Base-by-base conservation (phyloP, 805 yeast species). In the Zygoascus tannicola region DNA sequence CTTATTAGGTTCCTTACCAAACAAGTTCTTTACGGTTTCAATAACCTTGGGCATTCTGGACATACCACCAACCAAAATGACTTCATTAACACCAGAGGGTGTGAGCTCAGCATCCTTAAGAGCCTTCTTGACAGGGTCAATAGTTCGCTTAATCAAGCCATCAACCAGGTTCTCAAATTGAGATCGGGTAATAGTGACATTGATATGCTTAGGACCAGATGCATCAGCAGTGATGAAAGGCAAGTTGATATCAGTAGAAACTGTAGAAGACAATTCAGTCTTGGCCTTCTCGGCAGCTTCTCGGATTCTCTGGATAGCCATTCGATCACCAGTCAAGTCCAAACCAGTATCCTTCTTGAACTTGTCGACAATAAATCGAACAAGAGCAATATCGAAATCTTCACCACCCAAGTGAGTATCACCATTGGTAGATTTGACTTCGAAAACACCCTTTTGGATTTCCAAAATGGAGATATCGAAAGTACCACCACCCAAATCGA, bases 401-500 rank as follows among this genome's bases (percentile, higher is more conserved):
- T 84, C 94, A 74, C 94, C 94, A 72, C 94, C 94, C 63, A 84
- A 72, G 70, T 84, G 94, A 55, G 94, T 84, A 71, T 84, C 92
- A 80, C 94, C 97, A 70, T 88, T 88, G 63, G 97, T 87, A 51
- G 96, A 85, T 74, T 87, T 87, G 66, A 87, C 97, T 76, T 87
- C 97, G 60, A 87, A 87, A 55, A 87, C 97, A 76, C 97, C 97
- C 64, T 87, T 86, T 71, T 88, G 95, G 59, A 87, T 88, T 75
- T 88, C 97, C 64, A 87, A 76, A 65, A 87, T 85, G 58, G 97
- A 87, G 69, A 87, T 82, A 82, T 87, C 97, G 66, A 87, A 87
- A 60, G 97, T 87, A 80, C 97, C 97, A 69, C 97, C 97, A 80
- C 97, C 97, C 63, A 87, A 76, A 71, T 87, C 97, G 73, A 88